Evolutionary conservation across 2,329 filamentous ascomycete genomes (phyloP).

Genomic region (Diaporthe citrichinensis): DNA sequence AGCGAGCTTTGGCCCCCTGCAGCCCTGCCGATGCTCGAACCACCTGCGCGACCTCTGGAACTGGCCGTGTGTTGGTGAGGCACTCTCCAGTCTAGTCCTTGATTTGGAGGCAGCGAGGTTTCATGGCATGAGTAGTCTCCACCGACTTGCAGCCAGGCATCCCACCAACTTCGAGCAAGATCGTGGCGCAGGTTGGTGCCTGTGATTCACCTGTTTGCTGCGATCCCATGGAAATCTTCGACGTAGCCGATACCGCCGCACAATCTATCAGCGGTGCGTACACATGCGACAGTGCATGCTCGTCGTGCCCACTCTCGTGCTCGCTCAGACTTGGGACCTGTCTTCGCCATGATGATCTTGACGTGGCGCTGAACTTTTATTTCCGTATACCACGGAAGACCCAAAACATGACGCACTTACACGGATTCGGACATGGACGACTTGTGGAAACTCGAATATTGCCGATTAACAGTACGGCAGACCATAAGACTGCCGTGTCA

Average conservation of each 20-base stretch:
- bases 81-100: not conserved
- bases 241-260: not conserved
- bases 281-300: not conserved
- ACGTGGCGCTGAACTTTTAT: not conserved
- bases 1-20: not conserved
- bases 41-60: not conserved
- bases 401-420: not conserved
- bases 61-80: not conserved
- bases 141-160: not conserved
- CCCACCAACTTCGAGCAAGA: slow-evolving; percentile 8
- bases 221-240: not conserved
- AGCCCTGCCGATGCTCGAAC: slow-evolving; percentile 16
- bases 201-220: not conserved
- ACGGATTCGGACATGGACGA: not conserved
- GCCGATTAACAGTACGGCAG: not conserved
- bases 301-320: not conserved
- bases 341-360: not conserved
- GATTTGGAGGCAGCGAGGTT: slow-evolving; percentile 21
- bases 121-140: slow-evolving; percentile 2
- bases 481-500: not conserved
- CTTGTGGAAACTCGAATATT: not conserved
- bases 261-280: not conserved
- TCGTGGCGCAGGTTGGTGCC: slow-evolving; percentile 31
- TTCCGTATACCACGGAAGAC: too few relatives aligned
- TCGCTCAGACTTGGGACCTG: not conserved